Evolutionary conservation across 2,329 filamentous ascomycete genomes (phyloP).

Genomic region (Talaromyces sp.): DNA sequence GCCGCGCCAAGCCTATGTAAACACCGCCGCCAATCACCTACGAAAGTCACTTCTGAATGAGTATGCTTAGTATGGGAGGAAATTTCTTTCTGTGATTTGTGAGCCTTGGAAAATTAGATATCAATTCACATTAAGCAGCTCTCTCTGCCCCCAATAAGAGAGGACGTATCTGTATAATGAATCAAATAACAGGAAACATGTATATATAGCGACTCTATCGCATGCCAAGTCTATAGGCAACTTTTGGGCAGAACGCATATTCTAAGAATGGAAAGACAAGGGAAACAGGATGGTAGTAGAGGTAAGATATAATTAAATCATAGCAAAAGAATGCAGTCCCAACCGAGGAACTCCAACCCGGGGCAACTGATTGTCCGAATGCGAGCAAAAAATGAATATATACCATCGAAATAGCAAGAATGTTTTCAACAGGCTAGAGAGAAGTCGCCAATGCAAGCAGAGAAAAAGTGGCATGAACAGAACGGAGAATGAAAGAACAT

Average conservation of each 20-base stretch:
- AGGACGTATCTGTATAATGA: background rate
- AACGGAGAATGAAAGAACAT: constrained; percentile 10
- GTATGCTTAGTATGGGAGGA: background rate
- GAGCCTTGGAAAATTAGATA: background rate
- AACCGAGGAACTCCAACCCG: background rate
- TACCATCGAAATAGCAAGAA: constrained; percentile 27
- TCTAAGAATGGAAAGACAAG: background rate
- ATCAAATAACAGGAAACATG: background rate
- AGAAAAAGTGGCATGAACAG: background rate
- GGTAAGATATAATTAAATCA: background rate
- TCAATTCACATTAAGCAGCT: background rate
- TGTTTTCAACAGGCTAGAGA: constrained; percentile 23
- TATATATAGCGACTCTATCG: constrained; percentile 7
- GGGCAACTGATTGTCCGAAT: background rate
- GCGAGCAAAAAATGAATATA: constrained; percentile 11
- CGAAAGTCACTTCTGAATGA: background rate
- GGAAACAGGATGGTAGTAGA: background rate
- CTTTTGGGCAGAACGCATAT: constrained; percentile 4
- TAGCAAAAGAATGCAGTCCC: background rate
- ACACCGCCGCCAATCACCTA: constrained; percentile 7
- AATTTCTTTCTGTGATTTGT: background rate
- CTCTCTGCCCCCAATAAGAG: background rate
- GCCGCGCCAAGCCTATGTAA: constrained; percentile 13
- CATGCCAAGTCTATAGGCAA: constrained; percentile 4
- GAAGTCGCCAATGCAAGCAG: constrained; percentile 24